These are phyloP conservation scores for Polygonum maritimum DNA, from an alignment of 148 eudicot species.

Conservation along the genomic window DNA sequence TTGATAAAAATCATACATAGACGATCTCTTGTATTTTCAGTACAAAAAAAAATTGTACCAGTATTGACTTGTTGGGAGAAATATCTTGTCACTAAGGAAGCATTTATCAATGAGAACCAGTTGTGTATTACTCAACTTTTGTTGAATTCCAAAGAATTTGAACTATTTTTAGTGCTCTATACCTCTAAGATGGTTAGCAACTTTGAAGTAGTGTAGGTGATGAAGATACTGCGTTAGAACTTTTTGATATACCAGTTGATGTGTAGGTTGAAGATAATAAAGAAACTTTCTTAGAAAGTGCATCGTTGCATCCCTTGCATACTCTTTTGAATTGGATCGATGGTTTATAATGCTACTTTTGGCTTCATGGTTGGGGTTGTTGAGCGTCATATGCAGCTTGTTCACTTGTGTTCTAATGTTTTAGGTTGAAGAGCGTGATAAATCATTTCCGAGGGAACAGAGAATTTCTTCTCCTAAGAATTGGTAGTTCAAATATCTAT, in stretches of 20 bases:
- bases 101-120: neutral
- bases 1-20: neutral
- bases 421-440: slow-evolving; percentile 81
- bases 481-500: slow-evolving; percentile 41
- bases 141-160: neutral
- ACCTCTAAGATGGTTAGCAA: neutral
- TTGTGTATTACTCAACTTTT: neutral
- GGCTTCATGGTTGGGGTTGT: neutral
- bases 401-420: neutral
- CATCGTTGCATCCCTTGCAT: neutral
- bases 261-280: neutral
- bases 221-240: neutral
- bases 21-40: neutral
- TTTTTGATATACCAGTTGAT: neutral
- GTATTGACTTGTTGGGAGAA: neutral
- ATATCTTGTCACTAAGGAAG: neutral
- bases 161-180: neutral
- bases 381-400: neutral
- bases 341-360: neutral
- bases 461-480: slow-evolving; percentile 80
- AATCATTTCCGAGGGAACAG: slow-evolving; percentile 65
- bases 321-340: neutral
- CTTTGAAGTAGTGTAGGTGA: neutral
- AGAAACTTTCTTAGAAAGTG: neutral
- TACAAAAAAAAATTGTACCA: neutral